Percentiles rank a stretch among this genome's conserved stretches.
Evolutionary conservation across 306 rosid genomes (phyloP).

Genomic region (Alnus rubra): DNA sequence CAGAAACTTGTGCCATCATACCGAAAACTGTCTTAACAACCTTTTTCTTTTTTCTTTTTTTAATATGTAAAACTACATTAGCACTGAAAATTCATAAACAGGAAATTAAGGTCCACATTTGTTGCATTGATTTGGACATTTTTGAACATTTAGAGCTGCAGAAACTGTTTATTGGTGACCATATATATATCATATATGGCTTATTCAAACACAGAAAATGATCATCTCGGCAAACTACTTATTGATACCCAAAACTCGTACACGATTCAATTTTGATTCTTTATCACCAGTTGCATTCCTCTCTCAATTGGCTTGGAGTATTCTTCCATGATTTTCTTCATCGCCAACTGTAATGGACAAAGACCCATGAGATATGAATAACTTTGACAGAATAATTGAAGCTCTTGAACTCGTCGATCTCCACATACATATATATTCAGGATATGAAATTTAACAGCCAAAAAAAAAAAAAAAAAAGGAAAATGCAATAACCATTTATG

Average conservation of each 20-base stretch:
- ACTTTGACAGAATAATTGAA: too few relatives aligned
- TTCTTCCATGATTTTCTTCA: conserved; percentile 62
- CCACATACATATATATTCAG: background rate
- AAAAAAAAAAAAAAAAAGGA: too few relatives aligned
- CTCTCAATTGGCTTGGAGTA: conserved; percentile 75
- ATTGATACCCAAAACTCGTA: background rate
- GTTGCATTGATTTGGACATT: background rate
- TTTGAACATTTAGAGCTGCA: conserved; percentile 8
- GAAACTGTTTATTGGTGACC: background rate
- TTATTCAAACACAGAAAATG: background rate
- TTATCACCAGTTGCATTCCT: background rate
- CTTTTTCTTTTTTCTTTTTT: too few relatives aligned
- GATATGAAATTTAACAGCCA: background rate
- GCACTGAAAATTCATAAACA: too few relatives aligned
- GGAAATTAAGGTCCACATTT: too few relatives aligned
- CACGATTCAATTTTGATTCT: background rate
- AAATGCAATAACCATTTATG: too few relatives aligned
- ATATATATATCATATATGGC: background rate
- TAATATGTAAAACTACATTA: too few relatives aligned
- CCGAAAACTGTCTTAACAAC: too few relatives aligned
- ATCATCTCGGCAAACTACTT: background rate
- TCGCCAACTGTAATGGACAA: conserved; percentile 54
- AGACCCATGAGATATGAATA: conserved; percentile 3
- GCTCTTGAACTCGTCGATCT: too few relatives aligned
- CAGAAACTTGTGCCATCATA: too few relatives aligned